A percentile compares a stretch with the other conserved stretches of the same genome.
Evolutionary conservation across 345 rosid genomes (phyloP).

Genomic region (Psidium friedrichsthalianum): DNA sequence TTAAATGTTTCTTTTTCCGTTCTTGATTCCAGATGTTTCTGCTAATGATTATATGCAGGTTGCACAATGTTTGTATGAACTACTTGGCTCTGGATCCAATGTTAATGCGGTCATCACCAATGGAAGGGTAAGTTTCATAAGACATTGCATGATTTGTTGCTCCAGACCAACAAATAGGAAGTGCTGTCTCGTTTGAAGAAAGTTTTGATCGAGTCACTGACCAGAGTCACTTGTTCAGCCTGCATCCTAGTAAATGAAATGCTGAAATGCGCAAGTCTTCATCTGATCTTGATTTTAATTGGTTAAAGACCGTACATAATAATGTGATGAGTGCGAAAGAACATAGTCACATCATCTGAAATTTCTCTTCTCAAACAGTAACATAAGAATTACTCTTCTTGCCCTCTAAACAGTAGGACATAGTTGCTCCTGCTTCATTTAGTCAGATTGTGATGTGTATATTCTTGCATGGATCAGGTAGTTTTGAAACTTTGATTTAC

Average conservation of each 20-base stretch:
- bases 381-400: neutral
- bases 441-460: neutral
- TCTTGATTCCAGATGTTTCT: neutral
- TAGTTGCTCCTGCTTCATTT: neutral
- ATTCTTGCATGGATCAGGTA: neutral
- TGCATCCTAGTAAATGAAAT: neutral
- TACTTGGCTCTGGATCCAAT: slow-evolving; percentile 55
- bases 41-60: slow-evolving; percentile 29
- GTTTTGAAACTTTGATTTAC: neutral
- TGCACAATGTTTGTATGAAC: slow-evolving; percentile 42
- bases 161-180: neutral
- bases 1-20: neutral
- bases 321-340: neutral
- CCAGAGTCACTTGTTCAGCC: neutral
- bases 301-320: neutral
- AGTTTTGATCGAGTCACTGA: neutral
- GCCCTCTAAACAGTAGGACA: neutral
- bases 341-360: neutral
- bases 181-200: neutral
- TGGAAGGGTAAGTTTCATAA: slow-evolving; percentile 64
- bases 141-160: neutral
- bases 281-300: neutral
- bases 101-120: slow-evolving; percentile 73
- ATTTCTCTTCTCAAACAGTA: neutral
- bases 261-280: neutral